A percentile compares a stretch with the other conserved stretches of the same genome.
Conservation (phyloP, 2,329 filamentous ascomycete species). For the Ceratocystis eucalypticola region DNA sequence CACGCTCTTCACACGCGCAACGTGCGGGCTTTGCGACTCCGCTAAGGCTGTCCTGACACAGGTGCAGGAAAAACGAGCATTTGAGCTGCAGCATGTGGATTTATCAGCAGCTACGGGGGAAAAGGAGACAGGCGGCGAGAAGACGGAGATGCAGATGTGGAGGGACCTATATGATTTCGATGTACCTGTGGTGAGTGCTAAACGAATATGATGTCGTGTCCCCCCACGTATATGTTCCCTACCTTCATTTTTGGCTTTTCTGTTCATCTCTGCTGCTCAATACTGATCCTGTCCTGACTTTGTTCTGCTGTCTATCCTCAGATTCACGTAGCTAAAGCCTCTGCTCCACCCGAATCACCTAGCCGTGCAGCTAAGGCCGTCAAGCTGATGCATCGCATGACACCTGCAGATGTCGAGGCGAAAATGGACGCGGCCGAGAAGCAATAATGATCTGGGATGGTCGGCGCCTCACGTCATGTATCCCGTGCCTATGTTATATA, state of each 20-base stretch:
- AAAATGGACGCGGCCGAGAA: constrained; percentile 51
- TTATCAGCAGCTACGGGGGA: constrained; percentile 38
- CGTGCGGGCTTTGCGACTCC: constrained; percentile 56
- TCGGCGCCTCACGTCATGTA: not conserved
- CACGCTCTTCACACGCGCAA: constrained; percentile 60
- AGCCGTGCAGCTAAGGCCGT: constrained; percentile 43
- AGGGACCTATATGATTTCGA: constrained; percentile 67
- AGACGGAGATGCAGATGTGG: constrained; percentile 47
- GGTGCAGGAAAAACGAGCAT: constrained; percentile 36
- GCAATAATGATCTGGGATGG: constrained; percentile 16
- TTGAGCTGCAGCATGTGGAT: constrained; percentile 56
- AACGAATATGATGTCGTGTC: not conserved
- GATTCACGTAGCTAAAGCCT: constrained; percentile 50
- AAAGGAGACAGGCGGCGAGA: too few species aligned
- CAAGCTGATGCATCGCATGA: constrained; percentile 71
- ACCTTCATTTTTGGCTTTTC: not conserved
- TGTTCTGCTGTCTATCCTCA: constrained; percentile 22
- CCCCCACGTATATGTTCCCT: not conserved
- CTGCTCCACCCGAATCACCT: constrained; percentile 37
- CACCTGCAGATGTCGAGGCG: constrained; percentile 47
- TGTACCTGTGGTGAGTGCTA: constrained; percentile 54
- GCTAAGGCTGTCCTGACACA: constrained; percentile 53
- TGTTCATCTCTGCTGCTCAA: not conserved
- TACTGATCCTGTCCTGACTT: not conserved
- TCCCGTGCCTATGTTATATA: too few species aligned